phyloP scores from a whole-genome alignment of 164 flowering plant species.

The Stephania japonica region DNA sequence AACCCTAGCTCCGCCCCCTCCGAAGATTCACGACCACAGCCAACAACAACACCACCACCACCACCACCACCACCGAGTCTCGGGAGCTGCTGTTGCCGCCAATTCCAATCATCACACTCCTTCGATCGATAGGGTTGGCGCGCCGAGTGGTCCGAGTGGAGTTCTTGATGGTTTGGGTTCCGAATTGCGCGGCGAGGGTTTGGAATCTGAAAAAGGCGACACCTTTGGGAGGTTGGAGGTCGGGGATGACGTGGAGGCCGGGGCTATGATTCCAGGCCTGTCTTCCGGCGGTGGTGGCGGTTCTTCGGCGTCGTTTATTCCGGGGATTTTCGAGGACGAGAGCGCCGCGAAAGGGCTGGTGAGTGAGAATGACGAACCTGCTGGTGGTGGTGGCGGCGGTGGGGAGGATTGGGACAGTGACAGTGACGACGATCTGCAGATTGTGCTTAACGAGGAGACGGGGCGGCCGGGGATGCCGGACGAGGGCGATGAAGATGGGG shows the following conservation, averaged over 20 bases:
- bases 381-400: slow-evolving; percentile 16
- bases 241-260: slow-evolving; percentile 25
- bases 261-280: slow-evolving; percentile 61
- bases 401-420: slow-evolving; percentile 89
- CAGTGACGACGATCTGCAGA: slow-evolving; percentile 95
- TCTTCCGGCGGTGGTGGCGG: slow-evolving; percentile 5
- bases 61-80: not conserved
- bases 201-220: slow-evolving; percentile 13
- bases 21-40: not conserved
- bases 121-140: slow-evolving; percentile 1
- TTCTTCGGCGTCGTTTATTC: slow-evolving; percentile 1
- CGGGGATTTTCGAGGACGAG: slow-evolving; percentile 13
- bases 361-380: slow-evolving; percentile 4
- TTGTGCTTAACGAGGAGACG: slow-evolving; percentile 68
- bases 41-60: not conserved
- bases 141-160: not conserved
- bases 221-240: slow-evolving; percentile 25
- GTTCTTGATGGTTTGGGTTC: slow-evolving; percentile 15
- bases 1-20: slow-evolving; percentile 10
- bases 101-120: not conserved
- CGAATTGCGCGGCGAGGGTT: slow-evolving; percentile 23
- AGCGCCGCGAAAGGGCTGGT: slow-evolving; percentile 1
- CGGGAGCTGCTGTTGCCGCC: not conserved
- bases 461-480: slow-evolving; percentile 40
- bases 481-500: slow-evolving; percentile 70